Evolutionary conservation across 108 stramenopile genomes (phyloP).

Genomic region (Cyclotella distinguenda): DNA sequence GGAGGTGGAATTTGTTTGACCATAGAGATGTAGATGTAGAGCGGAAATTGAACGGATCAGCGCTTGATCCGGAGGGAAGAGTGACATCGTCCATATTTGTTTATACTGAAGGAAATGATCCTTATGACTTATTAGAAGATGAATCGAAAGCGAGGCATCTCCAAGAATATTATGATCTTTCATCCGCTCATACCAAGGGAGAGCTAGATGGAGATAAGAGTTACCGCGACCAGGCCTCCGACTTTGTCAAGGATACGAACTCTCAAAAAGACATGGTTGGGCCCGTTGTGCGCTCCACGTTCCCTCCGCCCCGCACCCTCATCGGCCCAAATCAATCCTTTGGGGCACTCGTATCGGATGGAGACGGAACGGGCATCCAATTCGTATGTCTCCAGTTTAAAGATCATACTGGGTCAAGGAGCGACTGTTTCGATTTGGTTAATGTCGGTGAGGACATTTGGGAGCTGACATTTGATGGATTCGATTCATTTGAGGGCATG

Average conservation of each 20-base stretch:
- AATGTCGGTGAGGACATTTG: conserved; percentile 24
- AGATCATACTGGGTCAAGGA: conserved; percentile 3
- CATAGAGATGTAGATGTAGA: conserved; percentile 2
- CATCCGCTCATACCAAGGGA: background rate
- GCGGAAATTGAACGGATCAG: background rate
- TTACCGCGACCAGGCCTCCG: background rate
- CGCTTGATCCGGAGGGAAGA: too few relatives aligned
- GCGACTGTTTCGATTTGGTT: conserved; percentile 1
- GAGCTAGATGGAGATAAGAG: background rate
- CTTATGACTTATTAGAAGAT: background rate
- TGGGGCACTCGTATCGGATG: conserved; percentile 15
- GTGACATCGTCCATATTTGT: conserved; percentile 12
- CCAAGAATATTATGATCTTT: background rate
- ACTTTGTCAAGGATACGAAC: background rate
- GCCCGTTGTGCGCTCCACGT: conserved; percentile 22
- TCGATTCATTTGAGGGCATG: conserved; percentile 13
- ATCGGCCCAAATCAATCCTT: conserved; percentile 27
- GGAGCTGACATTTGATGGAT: conserved; percentile 31
- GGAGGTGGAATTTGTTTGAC: background rate
- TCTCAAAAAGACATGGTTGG: background rate
- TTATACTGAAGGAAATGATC: conserved; percentile 16
- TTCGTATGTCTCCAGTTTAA: conserved; percentile 26
- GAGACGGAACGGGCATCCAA: conserved; percentile 10
- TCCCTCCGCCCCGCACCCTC: conserved; percentile 15
- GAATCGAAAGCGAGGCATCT: background rate